A percentile compares a stretch with the other conserved stretches of the same genome.
phyloP scores from a whole-genome alignment of 2,329 filamentous ascomycete genomes.

The Magnaporthales sp. region DNA sequence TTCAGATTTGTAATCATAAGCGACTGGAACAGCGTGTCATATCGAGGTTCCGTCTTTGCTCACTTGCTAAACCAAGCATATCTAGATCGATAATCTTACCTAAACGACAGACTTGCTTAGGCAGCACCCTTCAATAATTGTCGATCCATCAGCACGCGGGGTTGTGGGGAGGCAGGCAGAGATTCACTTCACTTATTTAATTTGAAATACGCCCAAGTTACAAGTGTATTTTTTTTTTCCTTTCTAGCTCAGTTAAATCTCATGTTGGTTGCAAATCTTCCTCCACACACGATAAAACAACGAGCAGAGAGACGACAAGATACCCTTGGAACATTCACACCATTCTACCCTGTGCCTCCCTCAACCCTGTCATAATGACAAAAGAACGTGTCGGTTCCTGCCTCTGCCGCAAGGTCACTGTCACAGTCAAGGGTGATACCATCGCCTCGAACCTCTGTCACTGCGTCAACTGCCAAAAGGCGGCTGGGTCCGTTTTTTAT shows the following conservation, averaged over 20 bases:
- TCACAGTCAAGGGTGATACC: conserved; percentile 13
- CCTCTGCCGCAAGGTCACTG: conserved; percentile 16
- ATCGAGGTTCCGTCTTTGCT: not conserved
- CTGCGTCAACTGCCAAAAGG: conserved; percentile 18
- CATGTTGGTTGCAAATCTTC: too few species aligned
- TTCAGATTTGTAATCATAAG: too few species aligned
- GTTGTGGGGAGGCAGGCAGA: too few species aligned
- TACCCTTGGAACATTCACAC: not conserved
- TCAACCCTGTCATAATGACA: not conserved
- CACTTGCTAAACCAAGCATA: not conserved
- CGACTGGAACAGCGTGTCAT: not conserved
- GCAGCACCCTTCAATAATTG: not conserved
- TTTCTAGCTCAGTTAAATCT: too few species aligned
- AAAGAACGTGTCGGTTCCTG: conserved; percentile 14
- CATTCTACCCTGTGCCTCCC: not conserved
- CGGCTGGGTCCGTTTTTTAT: conserved; percentile 10
- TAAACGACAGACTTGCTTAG: not conserved
- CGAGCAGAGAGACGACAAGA: not conserved
- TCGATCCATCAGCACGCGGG: too few species aligned
- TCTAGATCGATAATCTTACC: not conserved
- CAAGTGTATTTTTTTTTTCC: not conserved
- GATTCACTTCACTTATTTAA: not conserved
- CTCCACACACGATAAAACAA: not conserved
- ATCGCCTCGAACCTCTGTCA: conserved; percentile 15
- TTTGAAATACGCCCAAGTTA: not conserved